phyloP scores from a whole-genome alignment of 805 yeast species.

The Kodamaea neixiangensis region DNA sequence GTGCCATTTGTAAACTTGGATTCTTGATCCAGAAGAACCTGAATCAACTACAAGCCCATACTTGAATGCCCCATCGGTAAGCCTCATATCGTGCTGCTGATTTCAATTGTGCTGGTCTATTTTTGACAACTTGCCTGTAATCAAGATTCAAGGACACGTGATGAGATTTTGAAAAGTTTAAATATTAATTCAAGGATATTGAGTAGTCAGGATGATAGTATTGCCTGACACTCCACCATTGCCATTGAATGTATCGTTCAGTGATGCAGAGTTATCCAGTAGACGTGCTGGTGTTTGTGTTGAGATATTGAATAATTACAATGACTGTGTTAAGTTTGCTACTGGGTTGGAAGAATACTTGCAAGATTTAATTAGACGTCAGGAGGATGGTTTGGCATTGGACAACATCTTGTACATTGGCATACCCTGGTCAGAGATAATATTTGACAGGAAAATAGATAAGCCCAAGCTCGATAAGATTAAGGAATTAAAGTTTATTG shows the following conservation, averaged over 20 bases:
- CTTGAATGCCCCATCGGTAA: constrained; percentile 17
- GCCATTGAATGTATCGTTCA: constrained; percentile 15
- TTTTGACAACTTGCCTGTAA: not conserved
- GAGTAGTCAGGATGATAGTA: constrained; percentile 25
- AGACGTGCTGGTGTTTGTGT: not conserved
- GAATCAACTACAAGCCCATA: constrained; percentile 94
- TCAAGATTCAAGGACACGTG: not conserved
- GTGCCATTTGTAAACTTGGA: constrained; percentile 81
- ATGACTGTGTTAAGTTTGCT: constrained; percentile 32
- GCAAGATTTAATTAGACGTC: constrained; percentile 15
- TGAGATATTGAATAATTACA: constrained; percentile 12
- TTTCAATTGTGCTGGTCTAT: not conserved
- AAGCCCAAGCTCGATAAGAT: not conserved
- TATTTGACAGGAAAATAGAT: not conserved
- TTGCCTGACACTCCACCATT: constrained; percentile 38
- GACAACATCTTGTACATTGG: not conserved
- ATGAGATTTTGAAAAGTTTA: not conserved
- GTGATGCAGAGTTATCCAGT: constrained; percentile 7
- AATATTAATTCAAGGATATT: not conserved
- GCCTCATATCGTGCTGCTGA: constrained; percentile 1
- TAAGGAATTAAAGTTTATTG: not conserved
- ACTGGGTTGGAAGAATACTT: constrained; percentile 37
- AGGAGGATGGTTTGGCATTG: constrained; percentile 7
- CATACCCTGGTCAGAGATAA: constrained; percentile 20
- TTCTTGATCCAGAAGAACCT: constrained; percentile 93